Base-by-base conservation (phyloP, 306 rosid species). In the Quercus agrifolia region DNA sequence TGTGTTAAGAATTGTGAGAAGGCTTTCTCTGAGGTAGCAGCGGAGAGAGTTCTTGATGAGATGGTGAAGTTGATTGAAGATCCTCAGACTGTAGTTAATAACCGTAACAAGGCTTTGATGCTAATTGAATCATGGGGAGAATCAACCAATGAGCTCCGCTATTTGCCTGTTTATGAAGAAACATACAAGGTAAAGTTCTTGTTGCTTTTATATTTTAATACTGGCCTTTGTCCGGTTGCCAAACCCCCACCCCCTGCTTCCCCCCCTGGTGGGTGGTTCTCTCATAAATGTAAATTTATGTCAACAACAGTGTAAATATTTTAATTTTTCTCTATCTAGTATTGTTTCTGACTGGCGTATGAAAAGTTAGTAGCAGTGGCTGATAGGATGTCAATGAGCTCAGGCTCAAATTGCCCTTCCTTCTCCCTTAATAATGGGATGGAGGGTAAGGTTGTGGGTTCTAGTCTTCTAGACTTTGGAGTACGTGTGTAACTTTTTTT, bases 101-200 rank as follows among this genome's bases (percentile, higher is more conserved):
- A 93, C 70, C 92, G 99, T 20, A 93, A 91, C 86, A 96, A 96
- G 89, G 94, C 97, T 70, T 76, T 96, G 78, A 79, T 74, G 18
- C 87, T 96, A 85, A 90, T 96, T 30, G 99, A 93, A 76, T 89
- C 99, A 6, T 96, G 99, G 99, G 99, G 99, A 13, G 99, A 96
- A 74, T 93, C 98, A 10, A 93, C 98, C 51, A 85, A 89, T 58
- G 99, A 96, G 83, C 95, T 96, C 56, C 97, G 97, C 10, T 96
- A 90, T 86, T 86, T 96, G 41, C 99, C 99, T 75, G 97, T 96
- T 71, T 96, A 79, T 55, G 99, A 96, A 83, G 97, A 96, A 87
- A 96, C 99, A 10, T 96, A 96, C 88, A 96, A 96, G 97, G 99
- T 74, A 7, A 55, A 66, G 21, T 81, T 81, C 79, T 17, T 66